These are phyloP conservation scores for Pythium plurisporium DNA, from an alignment of 352 stramenopile genomes.

Conservation along the genomic window DNA sequence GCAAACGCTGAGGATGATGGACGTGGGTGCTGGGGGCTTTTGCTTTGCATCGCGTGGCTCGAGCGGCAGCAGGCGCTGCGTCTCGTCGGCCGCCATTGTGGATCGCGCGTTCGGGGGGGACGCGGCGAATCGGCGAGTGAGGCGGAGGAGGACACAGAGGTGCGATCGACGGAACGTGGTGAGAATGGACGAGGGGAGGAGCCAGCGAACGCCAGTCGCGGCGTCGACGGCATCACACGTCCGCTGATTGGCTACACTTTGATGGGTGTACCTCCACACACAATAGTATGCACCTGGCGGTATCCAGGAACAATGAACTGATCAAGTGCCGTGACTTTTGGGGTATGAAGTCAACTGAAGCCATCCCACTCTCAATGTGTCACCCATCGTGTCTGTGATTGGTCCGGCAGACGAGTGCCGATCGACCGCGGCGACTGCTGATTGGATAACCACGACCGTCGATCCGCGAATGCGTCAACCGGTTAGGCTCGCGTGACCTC, in stretches of 20 bases:
- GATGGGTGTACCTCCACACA: background rate
- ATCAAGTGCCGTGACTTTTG: background rate
- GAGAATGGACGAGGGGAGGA: too few relatives aligned
- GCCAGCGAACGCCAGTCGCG: background rate
- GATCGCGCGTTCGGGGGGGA: background rate
- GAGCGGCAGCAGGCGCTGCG: slow-evolving; percentile 15
- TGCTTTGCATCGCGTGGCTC: background rate
- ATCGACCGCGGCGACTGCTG: background rate
- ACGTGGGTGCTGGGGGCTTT: slow-evolving; percentile 31
- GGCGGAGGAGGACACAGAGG: too few relatives aligned
- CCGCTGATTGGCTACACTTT: slow-evolving; percentile 19
- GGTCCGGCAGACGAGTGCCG: background rate
- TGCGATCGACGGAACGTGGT: too few relatives aligned
- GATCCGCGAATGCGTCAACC: slow-evolving; percentile 1
- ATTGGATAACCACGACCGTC: background rate
- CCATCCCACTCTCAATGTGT: slow-evolving; percentile 2
- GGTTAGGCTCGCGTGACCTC: background rate
- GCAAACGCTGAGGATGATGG: slow-evolving; percentile 83
- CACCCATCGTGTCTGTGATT: background rate
- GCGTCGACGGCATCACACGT: background rate
- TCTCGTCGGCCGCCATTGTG: slow-evolving; percentile 13
- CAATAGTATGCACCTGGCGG: background rate
- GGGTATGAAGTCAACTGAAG: background rate
- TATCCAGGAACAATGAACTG: background rate
- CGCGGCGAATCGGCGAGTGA: background rate